phyloP scores from a whole-genome alignment of 2,329 filamentous ascomycete species.

The Colletotrichum navitas region DNA sequence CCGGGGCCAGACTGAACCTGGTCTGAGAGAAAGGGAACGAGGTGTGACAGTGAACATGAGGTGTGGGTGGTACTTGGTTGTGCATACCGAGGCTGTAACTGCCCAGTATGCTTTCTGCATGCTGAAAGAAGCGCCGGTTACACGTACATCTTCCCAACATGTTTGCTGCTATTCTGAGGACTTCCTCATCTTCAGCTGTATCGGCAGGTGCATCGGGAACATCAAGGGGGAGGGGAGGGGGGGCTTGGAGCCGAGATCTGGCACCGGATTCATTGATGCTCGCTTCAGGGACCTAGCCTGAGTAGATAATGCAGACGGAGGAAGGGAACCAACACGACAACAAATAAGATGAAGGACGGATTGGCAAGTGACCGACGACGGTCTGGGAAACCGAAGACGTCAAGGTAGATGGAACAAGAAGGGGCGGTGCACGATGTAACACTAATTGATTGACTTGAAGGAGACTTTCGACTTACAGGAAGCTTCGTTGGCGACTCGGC shows the following conservation, averaged over 20 bases:
- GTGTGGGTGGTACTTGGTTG: slow-evolving; percentile 29
- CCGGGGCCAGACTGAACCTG: slow-evolving; percentile 11
- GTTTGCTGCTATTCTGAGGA: slow-evolving; percentile 31
- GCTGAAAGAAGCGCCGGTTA: background rate
- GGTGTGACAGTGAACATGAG: slow-evolving; percentile 10
- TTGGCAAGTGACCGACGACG: background rate
- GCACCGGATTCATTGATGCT: no score
- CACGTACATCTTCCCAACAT: slow-evolving; percentile 26
- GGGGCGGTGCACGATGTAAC: background rate
- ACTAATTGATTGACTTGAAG: background rate
- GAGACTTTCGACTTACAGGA: slow-evolving; percentile 30
- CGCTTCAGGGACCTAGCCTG: slow-evolving; percentile 26
- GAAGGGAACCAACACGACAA: background rate
- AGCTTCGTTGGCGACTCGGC: slow-evolving; percentile 38
- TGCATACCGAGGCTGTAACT: background rate
- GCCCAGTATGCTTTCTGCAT: background rate
- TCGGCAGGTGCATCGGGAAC: background rate
- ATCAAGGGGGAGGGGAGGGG: no score
- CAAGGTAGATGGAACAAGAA: background rate
- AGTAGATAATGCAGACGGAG: background rate
- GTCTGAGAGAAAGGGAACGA: background rate
- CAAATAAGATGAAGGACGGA: slow-evolving; percentile 26
- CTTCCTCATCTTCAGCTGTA: slow-evolving; percentile 20
- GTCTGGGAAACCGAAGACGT: background rate
- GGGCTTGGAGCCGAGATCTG: slow-evolving; percentile 7